Base-by-base conservation (phyloP, 176 grass and related monocot species). In the Triticum monococcum region DNA sequence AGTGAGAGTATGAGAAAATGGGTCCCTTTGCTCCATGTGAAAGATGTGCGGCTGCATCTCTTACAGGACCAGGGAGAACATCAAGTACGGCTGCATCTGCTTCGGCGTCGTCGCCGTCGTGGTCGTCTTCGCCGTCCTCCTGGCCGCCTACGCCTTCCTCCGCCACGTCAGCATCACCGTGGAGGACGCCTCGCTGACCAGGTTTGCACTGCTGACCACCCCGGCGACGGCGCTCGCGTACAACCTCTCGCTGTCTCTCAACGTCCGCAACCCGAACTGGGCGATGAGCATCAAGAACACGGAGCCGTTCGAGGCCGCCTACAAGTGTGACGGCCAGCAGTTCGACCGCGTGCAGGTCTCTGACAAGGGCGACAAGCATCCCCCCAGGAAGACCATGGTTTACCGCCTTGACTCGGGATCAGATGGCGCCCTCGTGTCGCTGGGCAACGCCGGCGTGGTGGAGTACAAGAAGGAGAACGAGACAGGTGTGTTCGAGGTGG, bases 251-350 rank as follows among this genome's bases (percentile, higher is more conserved):
- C 46, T 50, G 46, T 1, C 88, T 85, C 88, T 93, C 31, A 63
- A 22, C 6, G 68, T 90, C 3, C 81, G 78, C 59, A 92, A 92
- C 87, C 73, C 56, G 0, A 83, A 86, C 77, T 89, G 91, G 91
- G 38, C 72, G 54, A 87, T 90, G 74, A 40, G 9, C 66, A 68
- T 81, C 71, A 83, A 74, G 77, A 41, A 90, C 75, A 38, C 61
- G 68, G 33, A 82, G 46, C 59, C 71, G 20, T 59, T 93, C 50
- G 68, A 78, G 25, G 84, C 82, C 2, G 61, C 78, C 5, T 93
- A 86, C 59, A 80, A 2, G 45, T 93, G 81, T 84, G 81, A 79
- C 74, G 72, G 24, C 8, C 46, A 50, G 46, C 46, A 50, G 46
- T 50, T 50, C 46, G 46, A 50, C 46, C 46, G 46, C 46, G 12